Percentiles rank a stretch among this genome's conserved stretches.
phyloP scores from a whole-genome alignment of 2,329 filamentous ascomycete species.

The Davidsoniella virescens region DNA sequence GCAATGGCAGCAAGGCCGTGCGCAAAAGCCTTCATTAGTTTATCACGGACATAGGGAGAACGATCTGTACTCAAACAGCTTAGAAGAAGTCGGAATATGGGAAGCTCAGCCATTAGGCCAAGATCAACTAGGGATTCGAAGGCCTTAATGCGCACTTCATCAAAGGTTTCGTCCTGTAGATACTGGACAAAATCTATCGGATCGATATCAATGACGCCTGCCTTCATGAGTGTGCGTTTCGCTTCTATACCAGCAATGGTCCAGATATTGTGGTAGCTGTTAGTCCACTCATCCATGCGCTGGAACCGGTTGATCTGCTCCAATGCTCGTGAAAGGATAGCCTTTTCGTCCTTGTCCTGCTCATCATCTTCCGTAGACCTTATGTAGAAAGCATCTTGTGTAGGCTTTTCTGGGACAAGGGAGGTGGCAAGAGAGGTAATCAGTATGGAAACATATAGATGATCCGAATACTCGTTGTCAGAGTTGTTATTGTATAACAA shows the following conservation, averaged over 20 bases:
- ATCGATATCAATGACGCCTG: slow-evolving; percentile 38
- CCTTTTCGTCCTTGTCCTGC: slow-evolving; percentile 27
- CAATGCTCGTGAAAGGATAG: slow-evolving; percentile 35
- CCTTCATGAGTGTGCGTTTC: slow-evolving; percentile 47
- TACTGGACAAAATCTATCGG: slow-evolving; percentile 46
- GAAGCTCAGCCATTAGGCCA: slow-evolving; percentile 39
- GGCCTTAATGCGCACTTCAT: slow-evolving; percentile 48
- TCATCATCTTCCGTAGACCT: slow-evolving; percentile 22
- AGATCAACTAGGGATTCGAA: slow-evolving; percentile 48
- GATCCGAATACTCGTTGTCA: slow-evolving; percentile 75
- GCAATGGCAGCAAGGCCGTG: slow-evolving; percentile 46
- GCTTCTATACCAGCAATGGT: slow-evolving; percentile 46
- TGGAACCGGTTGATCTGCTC: slow-evolving; percentile 52
- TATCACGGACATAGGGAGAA: slow-evolving; percentile 46
- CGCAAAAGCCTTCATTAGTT: slow-evolving; percentile 42
- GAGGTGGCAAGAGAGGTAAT: slow-evolving; percentile 46
- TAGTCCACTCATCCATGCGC: slow-evolving; percentile 51
- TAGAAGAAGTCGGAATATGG: slow-evolving; percentile 40
- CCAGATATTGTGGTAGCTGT: slow-evolving; percentile 52
- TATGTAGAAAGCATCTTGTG: slow-evolving; percentile 17
- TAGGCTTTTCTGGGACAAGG: slow-evolving; percentile 31
- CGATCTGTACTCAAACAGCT: slow-evolving; percentile 43
- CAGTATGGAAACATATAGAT: slow-evolving; percentile 70
- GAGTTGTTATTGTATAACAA: slow-evolving; percentile 90
- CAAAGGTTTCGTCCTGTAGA: slow-evolving; percentile 45